Evolutionary conservation across 495 filamentous ascomycete species (phyloP), one percentile per base, ranked within the genome.

Genomic region (Cryomyces antarcticus): DNA sequence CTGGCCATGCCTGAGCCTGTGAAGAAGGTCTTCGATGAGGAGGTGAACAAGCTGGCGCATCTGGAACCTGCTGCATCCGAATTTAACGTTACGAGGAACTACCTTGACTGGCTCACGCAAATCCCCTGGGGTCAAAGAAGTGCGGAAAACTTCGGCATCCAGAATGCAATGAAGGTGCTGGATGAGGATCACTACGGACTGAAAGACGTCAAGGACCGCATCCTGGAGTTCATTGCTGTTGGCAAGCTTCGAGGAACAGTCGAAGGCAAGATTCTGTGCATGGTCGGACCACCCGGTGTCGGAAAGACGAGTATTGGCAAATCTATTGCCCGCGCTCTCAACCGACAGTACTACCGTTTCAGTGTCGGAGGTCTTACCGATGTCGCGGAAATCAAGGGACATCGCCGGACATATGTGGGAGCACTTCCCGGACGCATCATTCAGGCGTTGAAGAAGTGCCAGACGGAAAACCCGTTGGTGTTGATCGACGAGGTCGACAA

Each of bases 231-330:
- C 58, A 96, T 99, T 53, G 92, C 92, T 2, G 92, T 99, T 11
- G 92, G 92, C 30, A 96, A 96, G 62, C 75, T 99, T 30, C 80
- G 89, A 36, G 92, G 92, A 28, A 94, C 87, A 1, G 89, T 99
- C 3, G 92, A 99, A 60, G 92, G 92, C 52, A 99, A 99, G 63
- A 99, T 99, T 45, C 66, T 99, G 28, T 99, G 92, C 59, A 83
- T 99, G 52, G 92, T 96, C 45, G 92, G 92, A 3, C 92, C 92
- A 12, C 92, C 92, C 44, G 79, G 79, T 65, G 92, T 99, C 43
- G 92, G 92, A 43, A 99, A 99, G 66, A 99, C 92, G 31, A 93
- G 83, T 59, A 96, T 99, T 53, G 92, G 92, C 50, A 99, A 99
- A 58, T 93, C 84, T 4, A 93, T 99, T 56, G 92, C 92, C 12